Base-by-base conservation (phyloP, 176 grass and related monocot species). In the Phyllostachys edulis region DNA sequence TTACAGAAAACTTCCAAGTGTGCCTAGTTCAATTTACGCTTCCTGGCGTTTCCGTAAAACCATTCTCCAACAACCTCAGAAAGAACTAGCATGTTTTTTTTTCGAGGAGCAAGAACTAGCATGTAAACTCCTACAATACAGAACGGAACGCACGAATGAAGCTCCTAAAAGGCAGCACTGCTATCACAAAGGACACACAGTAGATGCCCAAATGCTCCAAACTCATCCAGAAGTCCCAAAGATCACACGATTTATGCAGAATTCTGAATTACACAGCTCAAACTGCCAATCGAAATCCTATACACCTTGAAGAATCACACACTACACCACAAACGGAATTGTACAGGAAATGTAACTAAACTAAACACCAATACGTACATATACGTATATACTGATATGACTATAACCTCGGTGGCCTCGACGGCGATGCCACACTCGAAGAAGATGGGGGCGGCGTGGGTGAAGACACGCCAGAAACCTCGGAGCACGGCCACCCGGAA, bases 401-500 rank as follows among this genome's bases (percentile, higher is more conserved):
- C 44, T 13, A 12, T 20, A 32, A 66, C 90, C 82, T 87, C 86
- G 59, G 77, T 86, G 50, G 76, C 83, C 75, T 90, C 85, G 45
- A 90, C 81, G 20, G 93, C 93, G 83, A 99, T 96, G 57, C 93
- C 91, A 3, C 93, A 89, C 74, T 99, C 93, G 50, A 92, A 98
- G 83, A 98, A 99, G 38, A 99, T 99, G 24, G 96, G 93, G 5
- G 93, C 93, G 2, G 81, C 65, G 50, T 99, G 96, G 24, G 93
- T 91, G 69, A 99, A 99, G 57, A 99, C 96, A 16, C 96, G 87
- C 5, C 93, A 93, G 85, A 99, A 93, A n/a, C 93, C 91, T 4
- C 80, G 85, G 49, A 95, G 88, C 50, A 74, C 85, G 24, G 88
- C 96, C 52, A 95, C 63, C 7, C 91, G 86, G 68, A 98, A 99